Evolutionary conservation across 1,284 basidiomycete species (phyloP).

Genomic region (Paramarasmius palmivorus): DNA sequence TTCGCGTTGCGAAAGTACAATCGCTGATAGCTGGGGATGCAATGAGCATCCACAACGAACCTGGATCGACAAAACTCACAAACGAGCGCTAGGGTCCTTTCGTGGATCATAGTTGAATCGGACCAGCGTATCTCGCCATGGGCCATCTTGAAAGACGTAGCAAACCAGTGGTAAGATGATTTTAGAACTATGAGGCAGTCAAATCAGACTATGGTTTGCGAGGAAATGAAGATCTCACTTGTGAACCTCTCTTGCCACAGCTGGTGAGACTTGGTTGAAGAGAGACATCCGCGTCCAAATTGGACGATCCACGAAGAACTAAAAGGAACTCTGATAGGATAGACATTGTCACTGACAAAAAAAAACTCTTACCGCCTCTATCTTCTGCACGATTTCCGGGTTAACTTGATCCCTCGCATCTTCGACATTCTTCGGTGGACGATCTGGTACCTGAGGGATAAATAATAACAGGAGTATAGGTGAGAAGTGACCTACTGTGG

Average conservation of each 20-base stretch:
- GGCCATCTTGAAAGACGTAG: conserved; percentile 92
- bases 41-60: conserved; percentile 1
- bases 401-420: conserved; percentile 59
- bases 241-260: conserved; percentile 68
- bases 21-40: conserved; percentile 81
- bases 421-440: conserved; percentile 60
- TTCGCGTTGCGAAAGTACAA: conserved; percentile 84
- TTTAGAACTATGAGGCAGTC: conserved; percentile 59
- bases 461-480: conserved; percentile 6
- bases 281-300: conserved; percentile 88
- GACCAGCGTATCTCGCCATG: conserved; percentile 90
- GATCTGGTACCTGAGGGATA: conserved; percentile 58
- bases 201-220: neutral
- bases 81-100: conserved; percentile 64
- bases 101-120: conserved; percentile 91
- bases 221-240: conserved; percentile 49
- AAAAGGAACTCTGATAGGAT: conserved; percentile 6
- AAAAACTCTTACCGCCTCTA: conserved; percentile 55
- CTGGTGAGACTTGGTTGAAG: conserved; percentile 77
- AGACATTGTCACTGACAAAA: neutral
- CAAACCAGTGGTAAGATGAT: conserved; percentile 67
- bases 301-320: conserved; percentile 76
- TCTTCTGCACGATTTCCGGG: conserved; percentile 52
- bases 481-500: conserved; percentile 38
- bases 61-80: conserved; percentile 46